These are phyloP conservation scores for Alternaria sp. DNA, from an alignment of 2,329 filamentous ascomycete species.

Conservation along the genomic window DNA sequence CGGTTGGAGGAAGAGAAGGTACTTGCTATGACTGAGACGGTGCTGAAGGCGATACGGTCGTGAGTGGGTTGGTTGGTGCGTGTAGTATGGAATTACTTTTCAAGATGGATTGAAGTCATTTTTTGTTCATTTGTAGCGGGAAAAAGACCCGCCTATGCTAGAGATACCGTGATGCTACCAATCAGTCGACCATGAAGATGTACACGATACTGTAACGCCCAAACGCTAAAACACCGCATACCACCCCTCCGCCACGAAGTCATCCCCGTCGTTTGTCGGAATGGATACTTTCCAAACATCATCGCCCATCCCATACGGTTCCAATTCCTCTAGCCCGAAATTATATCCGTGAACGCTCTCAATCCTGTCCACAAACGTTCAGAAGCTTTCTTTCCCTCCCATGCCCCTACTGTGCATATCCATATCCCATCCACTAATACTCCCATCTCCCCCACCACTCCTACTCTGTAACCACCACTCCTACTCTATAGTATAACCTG, in stretches of 20 bases:
- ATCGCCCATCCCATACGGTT: neutral
- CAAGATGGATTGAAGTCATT: too few relatives aligned
- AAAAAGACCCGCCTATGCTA: neutral
- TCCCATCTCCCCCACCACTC: too few relatives aligned
- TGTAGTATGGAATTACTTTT: too few relatives aligned
- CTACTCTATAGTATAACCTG: conserved; percentile 45
- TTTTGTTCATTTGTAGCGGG: too few relatives aligned
- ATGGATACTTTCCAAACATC: neutral
- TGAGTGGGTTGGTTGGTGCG: too few relatives aligned
- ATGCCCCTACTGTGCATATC: too few relatives aligned
- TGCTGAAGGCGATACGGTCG: conserved; percentile 38
- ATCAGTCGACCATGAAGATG: neutral
- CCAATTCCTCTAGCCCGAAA: neutral
- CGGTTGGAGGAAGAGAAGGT: conserved; percentile 54
- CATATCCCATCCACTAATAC: too few relatives aligned
- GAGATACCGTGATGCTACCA: neutral
- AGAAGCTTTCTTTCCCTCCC: too few relatives aligned
- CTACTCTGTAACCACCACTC: too few relatives aligned
- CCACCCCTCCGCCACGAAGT: neutral
- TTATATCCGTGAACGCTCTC: neutral
- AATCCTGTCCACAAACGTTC: neutral
- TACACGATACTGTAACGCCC: neutral
- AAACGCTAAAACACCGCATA: neutral
- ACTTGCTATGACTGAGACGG: conserved; percentile 46
- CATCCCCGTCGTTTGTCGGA: neutral